phyloP scores from a whole-genome alignment of 2,329 filamentous ascomycete species.

The Juglanconis sp. region DNA sequence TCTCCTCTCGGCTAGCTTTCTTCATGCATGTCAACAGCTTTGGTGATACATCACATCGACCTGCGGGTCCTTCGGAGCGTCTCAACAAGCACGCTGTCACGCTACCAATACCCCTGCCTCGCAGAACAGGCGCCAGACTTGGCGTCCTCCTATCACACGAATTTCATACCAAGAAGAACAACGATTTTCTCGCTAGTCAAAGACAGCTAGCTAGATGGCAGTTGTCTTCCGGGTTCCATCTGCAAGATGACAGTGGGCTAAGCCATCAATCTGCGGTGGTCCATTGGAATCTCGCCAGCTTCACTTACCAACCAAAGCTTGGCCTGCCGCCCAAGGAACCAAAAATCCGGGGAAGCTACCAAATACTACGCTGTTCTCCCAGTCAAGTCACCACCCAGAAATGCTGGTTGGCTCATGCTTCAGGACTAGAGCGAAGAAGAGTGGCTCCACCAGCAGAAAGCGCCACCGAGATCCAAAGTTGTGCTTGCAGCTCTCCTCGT shows the following conservation, averaged over 20 bases:
- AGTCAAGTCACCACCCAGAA: not conserved
- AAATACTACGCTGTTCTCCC: not conserved
- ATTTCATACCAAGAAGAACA: not conserved
- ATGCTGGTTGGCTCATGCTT: not conserved
- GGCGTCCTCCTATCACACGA: too few relatives aligned
- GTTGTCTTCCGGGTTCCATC: not conserved
- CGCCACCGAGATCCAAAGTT: too few relatives aligned
- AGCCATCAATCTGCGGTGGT: not conserved
- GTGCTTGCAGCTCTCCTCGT: too few relatives aligned
- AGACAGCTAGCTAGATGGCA: not conserved
- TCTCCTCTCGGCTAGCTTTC: conserved; percentile 17
- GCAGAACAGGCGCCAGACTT: not conserved
- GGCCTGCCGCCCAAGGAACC: not conserved
- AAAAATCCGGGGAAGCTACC: not conserved
- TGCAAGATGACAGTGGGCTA: not conserved
- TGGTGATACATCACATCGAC: conserved; percentile 39
- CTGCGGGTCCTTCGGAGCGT: conserved; percentile 45
- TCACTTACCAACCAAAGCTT: not conserved
- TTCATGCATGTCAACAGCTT: conserved; percentile 7
- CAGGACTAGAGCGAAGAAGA: not conserved
- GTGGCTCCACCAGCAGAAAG: too few relatives aligned
- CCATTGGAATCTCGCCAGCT: not conserved
- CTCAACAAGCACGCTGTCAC: conserved; percentile 30
- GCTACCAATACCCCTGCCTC: not conserved
- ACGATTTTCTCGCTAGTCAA: not conserved